Evolutionary conservation across 495 filamentous ascomycete genomes (phyloP), one percentile per base, ranked within the genome.

Genomic region (Clavariopsis aquatica): DNA sequence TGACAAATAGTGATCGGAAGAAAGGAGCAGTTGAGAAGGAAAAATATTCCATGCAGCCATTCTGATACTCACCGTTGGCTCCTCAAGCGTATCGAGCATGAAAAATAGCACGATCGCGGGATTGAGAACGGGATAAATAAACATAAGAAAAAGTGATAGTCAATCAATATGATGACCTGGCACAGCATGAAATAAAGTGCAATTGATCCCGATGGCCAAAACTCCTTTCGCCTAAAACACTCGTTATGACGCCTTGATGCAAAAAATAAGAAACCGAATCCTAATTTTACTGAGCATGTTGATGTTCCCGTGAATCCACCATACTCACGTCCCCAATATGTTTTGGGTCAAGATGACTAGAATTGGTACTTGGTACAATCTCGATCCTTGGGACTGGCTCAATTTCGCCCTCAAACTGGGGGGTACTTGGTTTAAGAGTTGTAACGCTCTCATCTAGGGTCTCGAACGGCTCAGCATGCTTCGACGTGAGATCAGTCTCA

Each of bases 251-350:
- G 51, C 51, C 51, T 19, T 28, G 1, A 53, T 53, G 51, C 51
- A 31, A 34, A 53, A 12, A 9, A 24, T n/a, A 28, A 51, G 47
- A 51, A 23, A 2, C 10, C 12, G 26, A 23, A 51, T 9, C 47
- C 19, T 23, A 9, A 23, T 17, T 24, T 67, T 49, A 68, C 57
- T 68, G 65, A 0, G 65, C 64, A 47, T 34, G 27, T 31, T 68
- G 53, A 22, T 64, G 49, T 15, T 43, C n/a, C 22, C 49, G 24
- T 7, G 66, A 55, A 41, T 67, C 66, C 47, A 73, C 53, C 64
- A 74, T 54, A 22, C 59, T 70, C 15, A 76, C 66, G 34, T 71
- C 59, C 9, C 69, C 68, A 55, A 67, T 65, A 45, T 71, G 70
- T 65, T 76, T 76, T 22, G 41, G 17, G 57, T 75, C 73, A n/a